Evolutionary conservation across 371 early-diverging fungal genomes (phyloP), one percentile per base, ranked within the genome.

Genomic region (Synchytrium microbalum): DNA sequence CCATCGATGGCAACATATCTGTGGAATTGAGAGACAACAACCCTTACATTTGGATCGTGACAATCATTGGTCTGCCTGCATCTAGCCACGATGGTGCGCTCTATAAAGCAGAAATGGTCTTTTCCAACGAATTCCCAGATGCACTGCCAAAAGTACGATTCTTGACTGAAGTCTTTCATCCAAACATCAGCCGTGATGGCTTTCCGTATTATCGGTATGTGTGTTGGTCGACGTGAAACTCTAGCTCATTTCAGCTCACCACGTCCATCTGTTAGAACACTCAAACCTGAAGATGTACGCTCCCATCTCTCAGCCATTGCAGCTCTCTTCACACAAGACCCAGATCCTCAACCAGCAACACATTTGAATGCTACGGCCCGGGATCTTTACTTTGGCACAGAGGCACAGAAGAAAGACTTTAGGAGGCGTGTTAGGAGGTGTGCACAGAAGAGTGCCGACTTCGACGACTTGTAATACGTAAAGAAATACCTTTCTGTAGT

Each of bases 21-120:
- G 55, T 84, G 23, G 76, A 79, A 59, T 72, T 84, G 14, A 69
- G 67, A 23, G 76, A 82, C n/a, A 71, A 66, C 51, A 84, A 82
- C 64, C 84, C 84, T 1, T 84, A 77, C 65, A 67, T 75, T 8
- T 84, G 84, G 84, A 67, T 59, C 25, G 69, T 80, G 32, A 75
- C 76, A 3, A 58, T 83, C 29, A 66, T 78, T 60, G 79, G 79
- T n/a, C 67, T 70, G 59, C 77, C 70, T 0, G 73, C 68, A 68
- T 79, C 75, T 61, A 66, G n/a, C 46, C 78, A 79, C 62, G 83
- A 83, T 51, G 82, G 78, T 2, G 84, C 81, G 63, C 68, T 84
- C 67, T 84, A 82, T 69, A 69, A 69, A 14, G 75, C 73, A 19
- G 67, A 74, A 58, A 72, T 83, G 61, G 69, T 77, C 2, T 83